phyloP scores from a whole-genome alignment of 805 yeast species.

The Spathaspora girioi region DNA sequence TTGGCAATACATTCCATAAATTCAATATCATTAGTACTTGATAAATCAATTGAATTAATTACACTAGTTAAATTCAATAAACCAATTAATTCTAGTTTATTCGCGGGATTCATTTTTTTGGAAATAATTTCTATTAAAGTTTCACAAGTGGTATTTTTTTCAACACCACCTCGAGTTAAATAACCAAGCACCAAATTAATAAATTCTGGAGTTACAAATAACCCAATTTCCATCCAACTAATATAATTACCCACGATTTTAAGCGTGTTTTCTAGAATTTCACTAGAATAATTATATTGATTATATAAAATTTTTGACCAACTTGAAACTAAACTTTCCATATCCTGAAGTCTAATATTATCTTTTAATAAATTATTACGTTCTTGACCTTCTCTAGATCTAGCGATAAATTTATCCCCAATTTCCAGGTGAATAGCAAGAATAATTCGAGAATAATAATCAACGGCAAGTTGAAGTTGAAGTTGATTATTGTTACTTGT shows the following conservation, averaged over 20 bases:
- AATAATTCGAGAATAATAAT: conserved; percentile 72
- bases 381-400: conserved; percentile 59
- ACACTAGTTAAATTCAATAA: conserved; percentile 64
- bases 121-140: conserved; percentile 63
- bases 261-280: conserved; percentile 56
- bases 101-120: conserved; percentile 74
- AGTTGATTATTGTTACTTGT: conserved; percentile 9
- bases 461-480: conserved; percentile 42
- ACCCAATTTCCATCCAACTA: conserved; percentile 85
- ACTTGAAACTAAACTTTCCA: conserved; percentile 55
- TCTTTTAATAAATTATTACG: conserved; percentile 78
- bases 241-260: conserved; percentile 79
- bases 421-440: conserved; percentile 82
- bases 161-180: conserved; percentile 43
- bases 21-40: conserved; percentile 45
- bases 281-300: conserved; percentile 18
- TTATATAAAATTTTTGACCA: conserved; percentile 62
- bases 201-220: conserved; percentile 61
- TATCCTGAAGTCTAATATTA: conserved; percentile 71
- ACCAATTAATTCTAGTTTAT: conserved; percentile 64
- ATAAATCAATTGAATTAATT: conserved; percentile 30
- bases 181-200: conserved; percentile 56
- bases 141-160: conserved; percentile 53
- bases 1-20: conserved; percentile 75
- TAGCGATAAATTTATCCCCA: conserved; percentile 82